phyloP scores from a whole-genome alignment of 2,329 filamentous ascomycete genomes.

The Macrophomina tecta region DNA sequence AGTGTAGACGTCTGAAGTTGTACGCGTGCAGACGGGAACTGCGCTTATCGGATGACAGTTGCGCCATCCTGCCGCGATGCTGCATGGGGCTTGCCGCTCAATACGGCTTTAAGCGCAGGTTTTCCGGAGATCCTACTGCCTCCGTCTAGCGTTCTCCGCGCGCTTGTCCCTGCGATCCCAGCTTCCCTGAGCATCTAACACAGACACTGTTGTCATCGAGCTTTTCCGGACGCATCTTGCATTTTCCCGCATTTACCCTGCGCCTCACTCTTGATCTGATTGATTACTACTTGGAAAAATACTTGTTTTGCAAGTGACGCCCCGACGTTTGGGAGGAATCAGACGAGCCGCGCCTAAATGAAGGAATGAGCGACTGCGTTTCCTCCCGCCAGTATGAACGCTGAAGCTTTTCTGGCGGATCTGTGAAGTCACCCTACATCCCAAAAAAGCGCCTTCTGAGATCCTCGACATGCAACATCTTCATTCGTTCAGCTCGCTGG shows the following conservation, averaged over 20 bases:
- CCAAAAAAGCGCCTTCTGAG: not conserved
- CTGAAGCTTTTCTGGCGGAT: constrained; percentile 9
- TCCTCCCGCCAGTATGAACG: not conserved
- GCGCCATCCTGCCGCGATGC: constrained; percentile 1
- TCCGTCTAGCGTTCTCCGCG: not conserved
- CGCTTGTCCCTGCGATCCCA: not conserved
- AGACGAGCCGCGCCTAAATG: not conserved
- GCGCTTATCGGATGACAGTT: constrained; percentile 15
- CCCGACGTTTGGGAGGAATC: not conserved
- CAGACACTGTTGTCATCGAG: constrained; percentile 2
- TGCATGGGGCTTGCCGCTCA: constrained; percentile 11
- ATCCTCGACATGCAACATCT: not conserved
- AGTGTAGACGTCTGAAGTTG: constrained; percentile 3
- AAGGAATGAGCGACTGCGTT: not conserved
- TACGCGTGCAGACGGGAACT: not conserved
- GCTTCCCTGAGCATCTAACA: not conserved
- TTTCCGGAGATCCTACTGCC: constrained; percentile 1
- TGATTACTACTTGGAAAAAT: not conserved
- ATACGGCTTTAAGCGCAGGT: not conserved
- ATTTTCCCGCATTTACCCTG: not conserved
- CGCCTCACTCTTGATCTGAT: not conserved
- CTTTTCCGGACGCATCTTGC: constrained; percentile 8
- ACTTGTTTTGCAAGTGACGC: not conserved
- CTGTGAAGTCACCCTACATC: not conserved
- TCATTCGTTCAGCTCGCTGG: not conserved